Conservation (phyloP, 805 yeast species). For the Hemisphaericaspora nanyangensis region DNA sequence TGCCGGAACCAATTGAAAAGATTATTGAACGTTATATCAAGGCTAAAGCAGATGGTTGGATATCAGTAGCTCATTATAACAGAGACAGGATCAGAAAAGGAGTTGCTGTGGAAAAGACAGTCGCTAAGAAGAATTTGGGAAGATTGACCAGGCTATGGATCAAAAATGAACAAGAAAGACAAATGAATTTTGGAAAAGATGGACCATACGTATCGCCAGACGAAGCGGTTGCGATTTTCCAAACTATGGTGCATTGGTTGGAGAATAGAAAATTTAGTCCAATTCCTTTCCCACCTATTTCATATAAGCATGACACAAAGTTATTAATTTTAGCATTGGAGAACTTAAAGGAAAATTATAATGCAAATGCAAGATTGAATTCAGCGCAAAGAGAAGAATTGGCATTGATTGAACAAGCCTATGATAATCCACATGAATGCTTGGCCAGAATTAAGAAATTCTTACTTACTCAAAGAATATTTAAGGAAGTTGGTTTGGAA, state of each 20-base stretch:
- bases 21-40: constrained; percentile 86
- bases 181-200: constrained; percentile 68
- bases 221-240: constrained; percentile 84
- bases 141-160: constrained; percentile 90
- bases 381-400: constrained; percentile 88
- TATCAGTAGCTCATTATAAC: constrained; percentile 87
- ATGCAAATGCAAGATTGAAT: constrained; percentile 66
- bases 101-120: constrained; percentile 91
- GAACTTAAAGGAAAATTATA: constrained; percentile 73
- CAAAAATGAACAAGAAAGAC: constrained; percentile 87
- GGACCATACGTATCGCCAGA: constrained; percentile 86
- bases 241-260: constrained; percentile 88
- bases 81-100: constrained; percentile 86
- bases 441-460: constrained; percentile 79
- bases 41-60: constrained; percentile 97
- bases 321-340: constrained; percentile 86
- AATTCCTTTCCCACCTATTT: constrained; percentile 89
- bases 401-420: constrained; percentile 91
- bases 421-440: constrained; percentile 94
- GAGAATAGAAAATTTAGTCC: constrained; percentile 80
- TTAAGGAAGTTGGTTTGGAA: constrained; percentile 81
- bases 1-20: constrained; percentile 85
- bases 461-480: constrained; percentile 82
- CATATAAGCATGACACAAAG: constrained; percentile 92
- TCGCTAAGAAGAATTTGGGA: constrained; percentile 89